Evolutionary conservation across 805 yeast species (phyloP).

Genomic region (Schizosaccharomyces osmophilus): DNA sequence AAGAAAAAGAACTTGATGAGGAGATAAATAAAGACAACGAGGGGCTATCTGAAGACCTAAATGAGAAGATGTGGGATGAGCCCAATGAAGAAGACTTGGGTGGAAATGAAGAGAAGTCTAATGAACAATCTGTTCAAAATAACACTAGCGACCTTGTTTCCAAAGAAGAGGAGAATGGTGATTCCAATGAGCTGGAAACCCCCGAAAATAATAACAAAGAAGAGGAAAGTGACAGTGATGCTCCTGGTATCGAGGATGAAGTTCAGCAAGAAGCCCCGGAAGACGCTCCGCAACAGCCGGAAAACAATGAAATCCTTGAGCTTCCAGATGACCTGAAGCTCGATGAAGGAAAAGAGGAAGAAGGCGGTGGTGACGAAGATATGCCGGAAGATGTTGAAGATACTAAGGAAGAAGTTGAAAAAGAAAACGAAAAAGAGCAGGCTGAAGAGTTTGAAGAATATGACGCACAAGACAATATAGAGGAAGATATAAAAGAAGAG

Average conservation of each 20-base stretch:
- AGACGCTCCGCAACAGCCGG: slow-evolving; percentile 14
- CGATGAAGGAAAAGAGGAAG: slow-evolving; percentile 50
- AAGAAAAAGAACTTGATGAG: slow-evolving; percentile 90
- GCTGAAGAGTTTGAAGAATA: slow-evolving; percentile 13
- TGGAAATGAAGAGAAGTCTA: slow-evolving; percentile 8
- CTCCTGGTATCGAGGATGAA: slow-evolving; percentile 39
- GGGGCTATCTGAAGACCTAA: slow-evolving; percentile 52
- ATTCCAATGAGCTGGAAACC: slow-evolving; percentile 16
- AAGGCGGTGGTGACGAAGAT: slow-evolving; percentile 9
- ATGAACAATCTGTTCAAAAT: slow-evolving; percentile 8
- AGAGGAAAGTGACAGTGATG: slow-evolving; percentile 19
- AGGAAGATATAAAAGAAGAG: slow-evolving; percentile 9
- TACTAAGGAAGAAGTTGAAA: slow-evolving; percentile 15
- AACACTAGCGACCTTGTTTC: slow-evolving; percentile 14
- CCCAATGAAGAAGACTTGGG: slow-evolving; percentile 10
- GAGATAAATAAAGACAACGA: slow-evolving; percentile 35
- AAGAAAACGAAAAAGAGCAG: slow-evolving; percentile 14
- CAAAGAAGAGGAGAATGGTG: slow-evolving; percentile 13
- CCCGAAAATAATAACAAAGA: slow-evolving; percentile 19
- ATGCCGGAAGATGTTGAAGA: slow-evolving; percentile 14
- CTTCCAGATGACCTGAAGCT: slow-evolving; percentile 79
- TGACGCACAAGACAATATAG: slow-evolving; percentile 13
- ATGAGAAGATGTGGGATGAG: slow-evolving; percentile 24
- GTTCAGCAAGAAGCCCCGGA: slow-evolving; percentile 45
- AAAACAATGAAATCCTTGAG: slow-evolving; percentile 71